Percentiles rank a stretch among this genome's conserved stretches.
phyloP scores from a whole-genome alignment of 257 asterid species.

The Anisodus tanguticus region DNA sequence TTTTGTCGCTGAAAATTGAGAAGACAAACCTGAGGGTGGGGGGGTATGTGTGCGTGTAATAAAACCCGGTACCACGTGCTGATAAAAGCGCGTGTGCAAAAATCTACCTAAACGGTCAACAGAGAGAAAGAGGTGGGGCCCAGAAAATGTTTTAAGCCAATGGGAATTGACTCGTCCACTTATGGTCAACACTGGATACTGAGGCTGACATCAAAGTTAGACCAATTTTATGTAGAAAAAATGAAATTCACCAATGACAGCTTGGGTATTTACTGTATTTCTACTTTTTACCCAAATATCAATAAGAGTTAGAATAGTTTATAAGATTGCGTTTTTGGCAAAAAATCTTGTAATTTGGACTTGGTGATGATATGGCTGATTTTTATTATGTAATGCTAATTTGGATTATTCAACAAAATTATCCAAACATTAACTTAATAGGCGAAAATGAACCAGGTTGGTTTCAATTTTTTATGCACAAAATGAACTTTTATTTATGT shows the following conservation, averaged over 20 bases:
- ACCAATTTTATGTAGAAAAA: not conserved
- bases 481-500: too few species aligned
- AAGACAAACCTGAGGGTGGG: slow-evolving; percentile 24
- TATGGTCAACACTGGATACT: slow-evolving; percentile 41
- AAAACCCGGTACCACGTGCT: slow-evolving; percentile 57
- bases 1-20: slow-evolving; percentile 36
- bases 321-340: not conserved
- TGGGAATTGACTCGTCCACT: slow-evolving; percentile 39
- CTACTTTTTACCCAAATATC: not conserved
- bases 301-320: not conserved
- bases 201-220: slow-evolving; percentile 26
- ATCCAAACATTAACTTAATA: not conserved
- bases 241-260: not conserved
- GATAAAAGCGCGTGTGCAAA: slow-evolving; percentile 57
- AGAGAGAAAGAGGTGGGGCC: slow-evolving; percentile 32
- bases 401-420: not conserved
- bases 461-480: too few species aligned
- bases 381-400: slow-evolving; percentile 1
- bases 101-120: slow-evolving; percentile 56
- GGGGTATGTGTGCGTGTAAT: not conserved
- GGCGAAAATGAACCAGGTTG: not conserved
- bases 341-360: not conserved
- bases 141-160: slow-evolving; percentile 32
- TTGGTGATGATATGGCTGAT: slow-evolving; percentile 1
- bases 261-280: too few species aligned